Percentiles rank a stretch among this genome's conserved stretches.
Evolutionary conservation across 495 filamentous ascomycete genomes (phyloP).

Genomic region (Penicillium crystallinum): DNA sequence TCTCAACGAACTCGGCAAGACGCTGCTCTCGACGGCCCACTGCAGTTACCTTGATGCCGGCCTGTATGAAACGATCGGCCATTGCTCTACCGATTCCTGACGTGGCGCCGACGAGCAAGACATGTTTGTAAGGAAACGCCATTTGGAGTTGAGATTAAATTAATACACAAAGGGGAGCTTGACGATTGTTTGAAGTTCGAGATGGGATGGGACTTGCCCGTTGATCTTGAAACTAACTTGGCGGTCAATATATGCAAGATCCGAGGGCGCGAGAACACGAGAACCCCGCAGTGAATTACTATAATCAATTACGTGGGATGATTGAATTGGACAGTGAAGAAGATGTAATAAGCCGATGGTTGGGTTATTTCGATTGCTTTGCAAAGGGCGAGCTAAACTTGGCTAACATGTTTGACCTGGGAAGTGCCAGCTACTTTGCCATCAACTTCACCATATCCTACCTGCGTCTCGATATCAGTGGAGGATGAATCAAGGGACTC

Average conservation of each 20-base stretch:
- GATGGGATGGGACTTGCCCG: background rate
- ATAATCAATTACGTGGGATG: background rate
- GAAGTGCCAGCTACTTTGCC: background rate
- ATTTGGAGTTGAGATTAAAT: background rate
- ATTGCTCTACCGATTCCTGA: background rate
- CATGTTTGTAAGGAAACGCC: background rate
- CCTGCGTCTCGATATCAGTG: background rate
- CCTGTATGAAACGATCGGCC: background rate
- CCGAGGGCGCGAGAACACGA: background rate
- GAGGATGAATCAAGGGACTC: background rate
- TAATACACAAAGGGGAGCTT: background rate
- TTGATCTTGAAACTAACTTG: background rate
- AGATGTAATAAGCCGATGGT: no score
- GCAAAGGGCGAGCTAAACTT: no score
- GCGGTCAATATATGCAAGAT: background rate
- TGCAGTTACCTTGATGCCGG: background rate
- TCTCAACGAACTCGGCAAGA: background rate
- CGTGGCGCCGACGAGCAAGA: background rate
- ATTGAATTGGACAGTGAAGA: no score
- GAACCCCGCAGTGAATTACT: background rate
- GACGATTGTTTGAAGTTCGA: background rate
- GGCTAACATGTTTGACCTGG: background rate
- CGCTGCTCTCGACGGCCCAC: background rate
- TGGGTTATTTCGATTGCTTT: no score
- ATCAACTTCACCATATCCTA: background rate